Percentiles rank a stretch among this genome's conserved stretches.
These are phyloP conservation scores for Eimeria necatrix DNA, from an alignment of 169 alveolate species.

Conservation along the genomic window DNA sequence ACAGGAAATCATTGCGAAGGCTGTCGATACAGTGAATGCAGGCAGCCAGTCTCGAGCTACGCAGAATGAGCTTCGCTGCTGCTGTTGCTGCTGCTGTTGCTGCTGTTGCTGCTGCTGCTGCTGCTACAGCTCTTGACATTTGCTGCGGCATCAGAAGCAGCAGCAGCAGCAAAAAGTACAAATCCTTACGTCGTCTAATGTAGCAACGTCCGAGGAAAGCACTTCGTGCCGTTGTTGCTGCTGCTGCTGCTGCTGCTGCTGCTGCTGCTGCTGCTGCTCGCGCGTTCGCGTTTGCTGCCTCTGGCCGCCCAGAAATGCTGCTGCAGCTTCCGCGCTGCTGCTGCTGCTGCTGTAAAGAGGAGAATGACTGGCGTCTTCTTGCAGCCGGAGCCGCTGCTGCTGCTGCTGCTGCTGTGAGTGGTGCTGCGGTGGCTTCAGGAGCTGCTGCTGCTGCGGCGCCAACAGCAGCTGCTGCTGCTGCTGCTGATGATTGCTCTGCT, in stretches of 20 bases:
- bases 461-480: not conserved
- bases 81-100: too few relatives aligned
- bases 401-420: not conserved
- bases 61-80: too few relatives aligned
- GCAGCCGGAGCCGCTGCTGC: not conserved
- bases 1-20: too few relatives aligned
- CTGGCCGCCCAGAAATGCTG: not conserved
- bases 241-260: not conserved
- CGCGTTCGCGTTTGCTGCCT: not conserved
- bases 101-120: too few relatives aligned
- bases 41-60: too few relatives aligned
- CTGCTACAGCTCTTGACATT: too few relatives aligned
- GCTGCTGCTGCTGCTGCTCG: not conserved
- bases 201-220: too few relatives aligned
- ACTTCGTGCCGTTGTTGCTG: not conserved
- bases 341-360: not conserved
- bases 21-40: too few relatives aligned
- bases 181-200: not conserved
- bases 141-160: not conserved
- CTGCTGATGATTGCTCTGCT: not conserved
- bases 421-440: too few relatives aligned
- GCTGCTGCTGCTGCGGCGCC: not conserved
- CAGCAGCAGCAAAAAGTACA: not conserved
- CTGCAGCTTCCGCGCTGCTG: not conserved
- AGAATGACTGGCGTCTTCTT: too few relatives aligned